Conservation (phyloP, 192 early-diverging fungal genomes). For the Pecoramyces ruminantium region DNA sequence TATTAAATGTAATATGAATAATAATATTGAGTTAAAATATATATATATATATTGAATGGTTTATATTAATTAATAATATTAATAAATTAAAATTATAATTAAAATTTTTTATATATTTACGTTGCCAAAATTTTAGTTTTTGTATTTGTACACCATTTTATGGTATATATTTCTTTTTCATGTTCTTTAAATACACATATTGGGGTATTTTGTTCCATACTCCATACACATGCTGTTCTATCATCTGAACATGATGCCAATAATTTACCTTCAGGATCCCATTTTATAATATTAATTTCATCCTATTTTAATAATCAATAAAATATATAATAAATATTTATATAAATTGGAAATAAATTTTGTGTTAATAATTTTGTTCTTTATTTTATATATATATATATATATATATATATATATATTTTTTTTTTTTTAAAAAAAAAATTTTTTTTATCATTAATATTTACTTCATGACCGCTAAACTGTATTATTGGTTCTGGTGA, state of each 20-base stretch:
- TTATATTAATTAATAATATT: too few relatives aligned
- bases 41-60: too few relatives aligned
- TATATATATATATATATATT: background rate
- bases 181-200: conserved; percentile 40
- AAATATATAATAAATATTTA: background rate
- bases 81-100: too few relatives aligned
- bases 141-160: conserved; percentile 62
- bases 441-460: background rate
- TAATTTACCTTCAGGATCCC: conserved; percentile 46
- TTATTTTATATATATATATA: background rate
- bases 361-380: background rate
- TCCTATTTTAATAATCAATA: too few relatives aligned
- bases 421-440: too few relatives aligned
- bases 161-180: conserved; percentile 54
- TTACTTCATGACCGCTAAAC: conserved; percentile 56
- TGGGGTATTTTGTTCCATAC: conserved; percentile 29
- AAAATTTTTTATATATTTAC: conserved; percentile 1
- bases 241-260: conserved; percentile 71
- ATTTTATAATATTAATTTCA: conserved; percentile 60
- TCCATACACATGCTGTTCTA: conserved; percentile 57
- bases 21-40: too few relatives aligned
- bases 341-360: conserved; percentile 1
- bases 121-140: conserved; percentile 45
- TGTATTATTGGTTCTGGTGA: conserved; percentile 45
- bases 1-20: background rate